Evolutionary conservation across 306 rosid genomes (phyloP).

Genomic region (Cucumis cinereus): DNA sequence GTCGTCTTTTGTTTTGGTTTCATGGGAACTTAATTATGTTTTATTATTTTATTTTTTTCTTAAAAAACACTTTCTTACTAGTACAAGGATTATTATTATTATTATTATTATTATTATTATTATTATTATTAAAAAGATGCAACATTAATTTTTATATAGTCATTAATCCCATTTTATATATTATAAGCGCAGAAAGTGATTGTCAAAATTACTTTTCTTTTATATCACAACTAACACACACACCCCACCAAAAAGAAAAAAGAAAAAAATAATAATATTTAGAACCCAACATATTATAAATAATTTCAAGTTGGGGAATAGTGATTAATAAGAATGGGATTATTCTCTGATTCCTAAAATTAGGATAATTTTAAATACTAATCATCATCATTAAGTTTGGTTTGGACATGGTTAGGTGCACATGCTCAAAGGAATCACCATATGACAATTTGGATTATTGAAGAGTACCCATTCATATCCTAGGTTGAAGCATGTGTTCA

Average conservation of each 20-base stretch:
- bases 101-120: neutral
- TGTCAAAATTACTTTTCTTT: neutral
- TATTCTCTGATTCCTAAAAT: neutral
- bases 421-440: too few species aligned
- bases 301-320: neutral
- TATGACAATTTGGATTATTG: too few species aligned
- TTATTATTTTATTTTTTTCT: neutral
- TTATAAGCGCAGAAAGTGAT: neutral
- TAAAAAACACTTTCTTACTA: neutral
- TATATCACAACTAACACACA: neutral
- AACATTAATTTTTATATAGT: neutral
- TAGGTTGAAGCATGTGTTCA: too few species aligned
- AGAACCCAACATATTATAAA: neutral
- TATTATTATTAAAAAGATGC: neutral
- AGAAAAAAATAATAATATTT: neutral
- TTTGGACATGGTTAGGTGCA: too few species aligned
- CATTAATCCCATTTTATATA: neutral
- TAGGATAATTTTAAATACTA: neutral
- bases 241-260: neutral
- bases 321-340: neutral
- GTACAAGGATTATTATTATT: neutral
- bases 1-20: neutral
- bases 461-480: too few species aligned
- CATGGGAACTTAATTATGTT: neutral
- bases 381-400: neutral